phyloP scores from a whole-genome alignment of 129 eudicot species.

The Centaurea solstitialis region DNA sequence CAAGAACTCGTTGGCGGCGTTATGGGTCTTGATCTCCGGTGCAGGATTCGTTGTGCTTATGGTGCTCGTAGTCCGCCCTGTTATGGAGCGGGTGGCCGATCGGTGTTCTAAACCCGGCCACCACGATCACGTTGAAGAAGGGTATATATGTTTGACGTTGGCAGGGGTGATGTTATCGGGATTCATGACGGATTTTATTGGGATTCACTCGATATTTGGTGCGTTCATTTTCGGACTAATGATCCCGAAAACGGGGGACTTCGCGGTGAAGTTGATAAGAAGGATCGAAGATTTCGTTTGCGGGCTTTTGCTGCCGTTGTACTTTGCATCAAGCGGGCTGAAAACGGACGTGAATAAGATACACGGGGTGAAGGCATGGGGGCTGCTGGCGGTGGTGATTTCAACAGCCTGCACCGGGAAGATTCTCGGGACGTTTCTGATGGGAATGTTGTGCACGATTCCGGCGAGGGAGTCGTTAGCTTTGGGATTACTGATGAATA shows the following conservation, averaged over 20 bases:
- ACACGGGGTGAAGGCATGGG: slow-evolving; percentile 55
- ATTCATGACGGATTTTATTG: slow-evolving; percentile 61
- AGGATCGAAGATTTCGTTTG: slow-evolving; percentile 67
- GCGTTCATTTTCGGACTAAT: slow-evolving; percentile 70
- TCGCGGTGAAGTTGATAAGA: slow-evolving; percentile 49
- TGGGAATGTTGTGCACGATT: slow-evolving; percentile 49
- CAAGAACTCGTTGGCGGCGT: slow-evolving; percentile 51
- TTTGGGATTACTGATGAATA: slow-evolving; percentile 70
- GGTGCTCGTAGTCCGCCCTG: slow-evolving; percentile 45
- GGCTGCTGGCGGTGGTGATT: slow-evolving; percentile 58
- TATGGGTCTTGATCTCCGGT: slow-evolving; percentile 63
- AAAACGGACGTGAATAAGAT: slow-evolving; percentile 61
- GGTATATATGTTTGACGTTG: slow-evolving; percentile 55
- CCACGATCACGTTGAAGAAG: slow-evolving; percentile 40
- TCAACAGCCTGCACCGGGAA: slow-evolving; percentile 69
- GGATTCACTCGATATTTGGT: slow-evolving; percentile 74
- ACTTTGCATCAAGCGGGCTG: slow-evolving; percentile 83
- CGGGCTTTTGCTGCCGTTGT: slow-evolving; percentile 61
- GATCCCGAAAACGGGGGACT: slow-evolving; percentile 57
- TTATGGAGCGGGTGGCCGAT: slow-evolving; percentile 48
- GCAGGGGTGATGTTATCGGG: slow-evolving; percentile 67
- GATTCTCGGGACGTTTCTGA: slow-evolving; percentile 59
- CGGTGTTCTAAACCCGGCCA: slow-evolving; percentile 24
- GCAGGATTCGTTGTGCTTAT: slow-evolving; percentile 51
- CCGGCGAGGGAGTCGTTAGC: slow-evolving; percentile 60